phyloP scores from a whole-genome alignment of 495 filamentous ascomycete species.

The Glutinoglossum americanum region DNA sequence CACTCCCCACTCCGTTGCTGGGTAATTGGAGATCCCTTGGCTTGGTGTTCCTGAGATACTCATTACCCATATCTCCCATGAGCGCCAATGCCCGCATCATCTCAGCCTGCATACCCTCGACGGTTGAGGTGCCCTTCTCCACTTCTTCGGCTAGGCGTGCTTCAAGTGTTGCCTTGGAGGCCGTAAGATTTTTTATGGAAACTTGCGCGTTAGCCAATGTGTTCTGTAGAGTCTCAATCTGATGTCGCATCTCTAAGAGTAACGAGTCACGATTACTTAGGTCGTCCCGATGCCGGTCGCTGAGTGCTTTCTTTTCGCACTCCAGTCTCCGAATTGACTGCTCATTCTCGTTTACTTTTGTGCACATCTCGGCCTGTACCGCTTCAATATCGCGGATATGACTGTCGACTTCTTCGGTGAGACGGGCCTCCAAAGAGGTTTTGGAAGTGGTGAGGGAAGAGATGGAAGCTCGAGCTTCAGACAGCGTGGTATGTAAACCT shows the following conservation, averaged over 20 bases:
- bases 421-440: conserved; percentile 1
- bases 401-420: not conserved
- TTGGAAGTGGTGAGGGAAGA: not conserved
- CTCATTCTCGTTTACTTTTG: not conserved
- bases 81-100: conserved; percentile 1
- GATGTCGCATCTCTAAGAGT: not conserved
- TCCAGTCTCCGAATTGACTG: not conserved
- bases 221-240: not conserved
- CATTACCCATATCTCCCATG: not conserved
- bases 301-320: not conserved
- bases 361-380: conserved; percentile 3
- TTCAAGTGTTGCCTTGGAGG: conserved; percentile 2
- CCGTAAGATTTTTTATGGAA: not conserved
- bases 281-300: not conserved
- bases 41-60: conserved; percentile 1
- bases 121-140: not conserved
- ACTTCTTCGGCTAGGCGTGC: not conserved
- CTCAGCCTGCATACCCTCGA: conserved; percentile 4
- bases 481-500: conserved; percentile 9
- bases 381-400: conserved; percentile 2
- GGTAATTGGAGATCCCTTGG: not conserved
- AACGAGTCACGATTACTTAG: not conserved
- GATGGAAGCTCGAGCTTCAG: conserved; percentile 2
- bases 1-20: not conserved
- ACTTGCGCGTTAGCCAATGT: not conserved